phyloP scores from a whole-genome alignment of 371 early-diverging fungal genomes.

The Smittium culicis region DNA sequence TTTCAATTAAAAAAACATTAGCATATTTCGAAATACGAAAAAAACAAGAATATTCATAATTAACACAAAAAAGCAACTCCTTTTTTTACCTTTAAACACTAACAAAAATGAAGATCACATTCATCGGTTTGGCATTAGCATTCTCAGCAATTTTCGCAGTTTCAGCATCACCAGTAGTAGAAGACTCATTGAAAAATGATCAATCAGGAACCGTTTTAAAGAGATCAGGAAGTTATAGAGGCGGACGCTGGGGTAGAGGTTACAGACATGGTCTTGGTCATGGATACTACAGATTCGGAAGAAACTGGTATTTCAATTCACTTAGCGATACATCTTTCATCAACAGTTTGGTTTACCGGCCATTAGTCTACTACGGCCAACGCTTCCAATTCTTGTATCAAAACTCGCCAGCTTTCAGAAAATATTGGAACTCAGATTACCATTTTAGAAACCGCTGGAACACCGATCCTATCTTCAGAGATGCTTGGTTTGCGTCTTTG shows the following conservation, averaged over 20 bases:
- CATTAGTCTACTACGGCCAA: neutral
- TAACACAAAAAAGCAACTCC: too few species aligned
- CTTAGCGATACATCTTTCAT: neutral
- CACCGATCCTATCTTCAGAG: neutral
- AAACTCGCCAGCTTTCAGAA: neutral
- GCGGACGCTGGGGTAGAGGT: neutral
- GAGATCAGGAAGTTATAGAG: too few species aligned
- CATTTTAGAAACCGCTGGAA: neutral
- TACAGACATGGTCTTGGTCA: neutral
- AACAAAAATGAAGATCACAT: too few species aligned
- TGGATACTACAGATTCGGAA: neutral
- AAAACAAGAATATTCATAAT: too few species aligned
- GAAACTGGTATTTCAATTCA: neutral
- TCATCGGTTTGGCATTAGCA: too few species aligned
- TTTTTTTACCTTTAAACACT: too few species aligned
- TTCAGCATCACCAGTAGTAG: too few species aligned
- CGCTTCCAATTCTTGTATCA: slow-evolving; percentile 1
- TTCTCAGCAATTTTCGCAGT: too few species aligned
- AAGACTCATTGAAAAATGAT: too few species aligned
- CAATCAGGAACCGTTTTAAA: too few species aligned
- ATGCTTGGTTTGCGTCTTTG: neutral
- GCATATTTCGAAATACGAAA: too few species aligned
- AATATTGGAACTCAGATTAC: neutral
- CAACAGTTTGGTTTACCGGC: neutral
- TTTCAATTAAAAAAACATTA: too few species aligned